phyloP scores from a whole-genome alignment of 805 yeast species.

The Candida suzukii region DNA sequence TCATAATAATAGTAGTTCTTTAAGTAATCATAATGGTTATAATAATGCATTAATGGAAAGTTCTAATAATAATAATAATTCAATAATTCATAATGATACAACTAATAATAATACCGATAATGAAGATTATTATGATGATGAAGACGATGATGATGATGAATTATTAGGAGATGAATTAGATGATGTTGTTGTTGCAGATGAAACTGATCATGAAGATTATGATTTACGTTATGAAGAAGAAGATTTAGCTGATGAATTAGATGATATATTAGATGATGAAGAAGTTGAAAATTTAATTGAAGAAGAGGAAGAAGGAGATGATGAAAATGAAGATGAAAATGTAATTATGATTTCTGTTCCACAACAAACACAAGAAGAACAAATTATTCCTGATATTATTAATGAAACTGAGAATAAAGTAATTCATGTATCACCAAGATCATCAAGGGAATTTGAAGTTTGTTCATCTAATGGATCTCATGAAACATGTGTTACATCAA shows the following conservation, averaged over 20 bases:
- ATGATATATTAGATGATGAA: slow-evolving; percentile 1
- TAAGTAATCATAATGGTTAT: neutral
- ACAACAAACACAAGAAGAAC: no score
- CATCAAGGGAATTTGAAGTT: neutral
- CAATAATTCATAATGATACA: no score
- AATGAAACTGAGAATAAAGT: no score
- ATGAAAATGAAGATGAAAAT: neutral
- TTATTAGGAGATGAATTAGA: slow-evolving; percentile 4
- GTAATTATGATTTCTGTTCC: neutral
- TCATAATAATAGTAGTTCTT: no score
- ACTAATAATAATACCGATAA: slow-evolving; percentile 15
- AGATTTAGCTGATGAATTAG: slow-evolving; percentile 4
- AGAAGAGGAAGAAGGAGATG: neutral
- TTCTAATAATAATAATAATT: neutral
- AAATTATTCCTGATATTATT: no score
- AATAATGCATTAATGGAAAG: no score
- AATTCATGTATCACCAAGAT: neutral
- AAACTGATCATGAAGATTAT: slow-evolving; percentile 6
- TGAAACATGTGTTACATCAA: neutral
- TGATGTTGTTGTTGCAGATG: slow-evolving; percentile 6
- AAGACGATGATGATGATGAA: slow-evolving; percentile 10
- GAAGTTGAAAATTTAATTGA: neutral
- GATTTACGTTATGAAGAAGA: slow-evolving; percentile 14
- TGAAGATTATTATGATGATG: slow-evolving; percentile 19
- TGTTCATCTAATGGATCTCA: neutral